Evolutionary conservation across 257 asterid species (phyloP), one percentile per base, ranked within the genome.

Genomic region (Parsonsia alboflavescens): DNA sequence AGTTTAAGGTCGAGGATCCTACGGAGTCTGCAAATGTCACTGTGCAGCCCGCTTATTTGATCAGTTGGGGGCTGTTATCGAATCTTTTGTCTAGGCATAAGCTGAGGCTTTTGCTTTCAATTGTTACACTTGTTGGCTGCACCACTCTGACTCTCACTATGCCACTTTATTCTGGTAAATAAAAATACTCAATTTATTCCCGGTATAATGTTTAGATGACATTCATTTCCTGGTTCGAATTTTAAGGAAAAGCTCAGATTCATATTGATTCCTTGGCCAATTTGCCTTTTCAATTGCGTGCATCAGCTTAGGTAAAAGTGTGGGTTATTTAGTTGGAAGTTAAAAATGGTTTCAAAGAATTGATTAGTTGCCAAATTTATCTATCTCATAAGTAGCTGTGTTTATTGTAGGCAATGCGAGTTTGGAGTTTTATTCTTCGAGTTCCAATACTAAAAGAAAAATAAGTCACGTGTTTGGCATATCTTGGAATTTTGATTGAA

Each of bases 21-120:
- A 76, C 73, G 65, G 76, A 67, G 48, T 50, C 56, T 45, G 79
- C 77, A 67, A 61, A 58, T 7, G 81, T 49, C 69, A 82, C 77
- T 50, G 75, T 77, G 70, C 77, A 85, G 82, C 90, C 97, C 10
- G 73, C 77, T 70, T 86, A 94, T 63, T 89, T 80, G 45, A 81
- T 94, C 76, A 88, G 87, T 62, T 92, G 97, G 99, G 96, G 91
- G n/a, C 77, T 94, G 53, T 26, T 92, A 73, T 92, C 95, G 97
- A 88, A 69, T 2, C 89, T 92, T 70, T 52, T 90, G 68, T 89
- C 87, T 64, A 81, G 81, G 73, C 90, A 94, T 72, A 94, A 94
- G 84, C 77, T 87, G 87, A 90, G 88, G 78, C 91, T 89, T 53
- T 76, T 85, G 76, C 84, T 77, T 82, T 89, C 93, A 2, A 41